Conservation (phyloP, 75 land plant genomes). For the Sequoia sempervirens region DNA sequence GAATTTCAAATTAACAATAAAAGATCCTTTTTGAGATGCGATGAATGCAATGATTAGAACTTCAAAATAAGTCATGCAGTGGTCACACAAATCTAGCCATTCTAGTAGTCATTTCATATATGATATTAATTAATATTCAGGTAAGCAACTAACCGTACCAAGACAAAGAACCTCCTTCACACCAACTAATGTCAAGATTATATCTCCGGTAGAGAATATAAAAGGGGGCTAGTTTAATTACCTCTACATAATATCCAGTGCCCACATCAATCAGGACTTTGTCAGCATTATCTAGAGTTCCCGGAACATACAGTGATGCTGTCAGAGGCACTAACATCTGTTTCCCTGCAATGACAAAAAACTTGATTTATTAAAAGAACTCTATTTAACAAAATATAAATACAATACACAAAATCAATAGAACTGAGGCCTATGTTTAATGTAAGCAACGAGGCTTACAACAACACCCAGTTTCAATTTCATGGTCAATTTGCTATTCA, state of each 20-base stretch:
- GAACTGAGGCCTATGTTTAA: not conserved
- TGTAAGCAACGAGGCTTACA: not conserved
- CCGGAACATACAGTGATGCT: conserved; percentile 94
- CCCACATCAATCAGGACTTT: conserved; percentile 92
- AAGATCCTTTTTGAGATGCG: not conserved
- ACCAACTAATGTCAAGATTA: not conserved
- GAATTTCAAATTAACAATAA: not conserved
- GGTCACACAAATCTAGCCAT: not conserved
- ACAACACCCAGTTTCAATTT: not conserved
- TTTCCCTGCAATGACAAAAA: conserved; percentile 54
- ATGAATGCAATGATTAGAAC: not conserved
- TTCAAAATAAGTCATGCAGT: not conserved
- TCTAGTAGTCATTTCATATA: not conserved
- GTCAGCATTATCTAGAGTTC: conserved; percentile 71
- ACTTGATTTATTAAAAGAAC: not conserved
- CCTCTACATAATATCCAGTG: conserved; percentile 98
- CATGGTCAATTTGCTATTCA: not conserved
- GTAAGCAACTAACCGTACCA: not conserved
- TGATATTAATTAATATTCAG: not conserved
- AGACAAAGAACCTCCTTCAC: not conserved
- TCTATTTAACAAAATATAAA: not conserved
- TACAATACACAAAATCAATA: not conserved
- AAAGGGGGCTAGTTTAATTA: conserved; percentile 8
- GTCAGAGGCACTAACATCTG: conserved; percentile 90
- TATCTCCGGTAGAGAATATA: not conserved